These are phyloP conservation scores for Aristolochia fimbriata DNA, from an alignment of 164 flowering plant species.

Conservation along the genomic window DNA sequence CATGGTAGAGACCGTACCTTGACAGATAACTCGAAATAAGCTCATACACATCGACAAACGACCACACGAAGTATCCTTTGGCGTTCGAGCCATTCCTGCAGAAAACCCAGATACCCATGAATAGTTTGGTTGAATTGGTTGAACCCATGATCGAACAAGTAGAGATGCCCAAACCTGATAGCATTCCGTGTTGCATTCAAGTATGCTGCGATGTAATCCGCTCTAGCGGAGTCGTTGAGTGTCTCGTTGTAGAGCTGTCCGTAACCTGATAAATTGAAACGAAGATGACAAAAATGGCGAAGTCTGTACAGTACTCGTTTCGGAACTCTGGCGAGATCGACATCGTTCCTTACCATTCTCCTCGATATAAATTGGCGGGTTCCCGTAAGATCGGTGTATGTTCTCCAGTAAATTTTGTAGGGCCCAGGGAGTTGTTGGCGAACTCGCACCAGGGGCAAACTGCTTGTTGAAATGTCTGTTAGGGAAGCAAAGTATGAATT, in stretches of 20 bases:
- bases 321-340: background rate
- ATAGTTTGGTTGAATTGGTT: too few relatives aligned
- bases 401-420: conserved; percentile 12
- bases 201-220: conserved; percentile 11
- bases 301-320: too few relatives aligned
- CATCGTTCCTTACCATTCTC: conserved; percentile 16
- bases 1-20: conserved; percentile 26
- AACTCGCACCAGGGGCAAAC: background rate
- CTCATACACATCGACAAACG: conserved; percentile 43
- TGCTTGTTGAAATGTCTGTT: background rate
- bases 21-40: conserved; percentile 22
- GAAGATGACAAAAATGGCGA: too few relatives aligned
- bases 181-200: conserved; percentile 15
- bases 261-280: conserved; percentile 4
- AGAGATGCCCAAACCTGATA: conserved; percentile 19
- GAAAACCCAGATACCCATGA: background rate
- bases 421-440: conserved; percentile 10
- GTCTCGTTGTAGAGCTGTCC: conserved; percentile 8
- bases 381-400: conserved; percentile 17
- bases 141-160: too few relatives aligned
- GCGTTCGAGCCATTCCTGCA: conserved; percentile 40
- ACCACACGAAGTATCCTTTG: conserved; percentile 44
- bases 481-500: too few relatives aligned
- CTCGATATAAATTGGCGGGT: conserved; percentile 18
- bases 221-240: conserved; percentile 15